phyloP scores from a whole-genome alignment of 768 basidiomycete species.

The Psilocybe subaeruginosa region DNA sequence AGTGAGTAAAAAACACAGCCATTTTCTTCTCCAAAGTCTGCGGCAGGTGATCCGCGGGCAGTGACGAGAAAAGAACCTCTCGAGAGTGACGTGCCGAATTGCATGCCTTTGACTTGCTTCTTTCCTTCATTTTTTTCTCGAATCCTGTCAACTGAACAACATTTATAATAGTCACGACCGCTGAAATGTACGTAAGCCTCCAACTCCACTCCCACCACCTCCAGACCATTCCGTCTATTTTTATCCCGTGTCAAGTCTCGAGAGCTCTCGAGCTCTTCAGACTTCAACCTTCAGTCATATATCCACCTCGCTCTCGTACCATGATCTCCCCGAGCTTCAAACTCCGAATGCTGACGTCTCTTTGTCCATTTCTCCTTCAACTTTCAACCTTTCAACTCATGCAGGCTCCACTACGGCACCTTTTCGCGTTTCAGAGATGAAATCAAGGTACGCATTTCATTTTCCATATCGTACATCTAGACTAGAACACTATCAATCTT shows the following conservation, averaged over 20 bases:
- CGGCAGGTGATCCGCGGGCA: neutral
- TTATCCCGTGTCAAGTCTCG: neutral
- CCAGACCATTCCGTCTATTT: neutral
- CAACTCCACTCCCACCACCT: neutral
- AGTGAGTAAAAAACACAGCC: conserved; percentile 22
- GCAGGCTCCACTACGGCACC: conserved; percentile 25
- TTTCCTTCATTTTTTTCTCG: neutral
- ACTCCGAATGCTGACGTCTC: too few species aligned
- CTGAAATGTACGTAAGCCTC: conserved; percentile 27
- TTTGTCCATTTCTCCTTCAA: too few species aligned
- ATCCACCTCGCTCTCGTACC: too few species aligned
- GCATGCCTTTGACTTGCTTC: neutral
- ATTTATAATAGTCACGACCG: conserved; percentile 27
- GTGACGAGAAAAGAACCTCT: neutral
- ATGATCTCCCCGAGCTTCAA: too few species aligned
- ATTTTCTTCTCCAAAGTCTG: neutral
- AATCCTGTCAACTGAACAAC: neutral
- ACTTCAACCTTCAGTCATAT: too few species aligned
- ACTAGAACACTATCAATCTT: too few species aligned
- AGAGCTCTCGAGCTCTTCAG: too few species aligned
- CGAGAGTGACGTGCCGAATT: neutral
- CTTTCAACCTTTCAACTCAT: neutral
- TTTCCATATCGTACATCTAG: neutral
- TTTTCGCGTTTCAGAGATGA: conserved; percentile 20
- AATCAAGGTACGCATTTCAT: conserved; percentile 22